A percentile compares a stretch with the other conserved stretches of the same genome.
Evolutionary conservation across 2,329 filamentous ascomycete genomes (phyloP).

Genomic region (Dryadomyces sulphureus): DNA sequence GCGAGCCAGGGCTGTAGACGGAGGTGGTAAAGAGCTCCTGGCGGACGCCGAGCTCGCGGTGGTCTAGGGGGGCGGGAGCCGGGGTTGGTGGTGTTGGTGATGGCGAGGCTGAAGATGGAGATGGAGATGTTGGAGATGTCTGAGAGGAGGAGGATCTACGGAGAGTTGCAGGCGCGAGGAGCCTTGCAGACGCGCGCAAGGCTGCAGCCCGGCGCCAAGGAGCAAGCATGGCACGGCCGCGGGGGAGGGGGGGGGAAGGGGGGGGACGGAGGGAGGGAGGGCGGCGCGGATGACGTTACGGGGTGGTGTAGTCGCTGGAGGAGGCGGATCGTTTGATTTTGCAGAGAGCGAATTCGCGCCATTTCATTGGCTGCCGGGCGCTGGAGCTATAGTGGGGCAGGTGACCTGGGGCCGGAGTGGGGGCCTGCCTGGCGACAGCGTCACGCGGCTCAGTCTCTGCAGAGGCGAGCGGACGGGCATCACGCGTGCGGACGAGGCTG

Average conservation of each 20-base stretch:
- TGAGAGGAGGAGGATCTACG: not conserved
- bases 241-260: not conserved
- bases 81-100: slow-evolving; percentile 9
- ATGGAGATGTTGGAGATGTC: not conserved
- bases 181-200: not conserved
- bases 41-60: slow-evolving; percentile 43
- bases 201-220: slow-evolving; percentile 9
- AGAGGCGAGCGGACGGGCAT: too few relatives aligned
- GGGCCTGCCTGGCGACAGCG: not conserved
- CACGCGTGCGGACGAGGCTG: not conserved
- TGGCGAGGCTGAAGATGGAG: not conserved
- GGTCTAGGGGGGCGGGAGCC: slow-evolving; percentile 30
- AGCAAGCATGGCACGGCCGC: slow-evolving; percentile 14
- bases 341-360: not conserved
- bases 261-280: not conserved
- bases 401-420: not conserved
- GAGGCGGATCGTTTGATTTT: not conserved
- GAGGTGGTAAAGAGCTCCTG: slow-evolving; percentile 72
- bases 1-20: slow-evolving; percentile 69
- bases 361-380: not conserved
- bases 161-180: not conserved
- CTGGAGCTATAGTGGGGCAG: not conserved
- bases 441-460: slow-evolving; percentile 7
- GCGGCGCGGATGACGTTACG: not conserved
- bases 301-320: not conserved